These are phyloP conservation scores for Penicillium sp. DNA, from an alignment of 2,329 filamentous ascomycete genomes.

Conservation along the genomic window DNA sequence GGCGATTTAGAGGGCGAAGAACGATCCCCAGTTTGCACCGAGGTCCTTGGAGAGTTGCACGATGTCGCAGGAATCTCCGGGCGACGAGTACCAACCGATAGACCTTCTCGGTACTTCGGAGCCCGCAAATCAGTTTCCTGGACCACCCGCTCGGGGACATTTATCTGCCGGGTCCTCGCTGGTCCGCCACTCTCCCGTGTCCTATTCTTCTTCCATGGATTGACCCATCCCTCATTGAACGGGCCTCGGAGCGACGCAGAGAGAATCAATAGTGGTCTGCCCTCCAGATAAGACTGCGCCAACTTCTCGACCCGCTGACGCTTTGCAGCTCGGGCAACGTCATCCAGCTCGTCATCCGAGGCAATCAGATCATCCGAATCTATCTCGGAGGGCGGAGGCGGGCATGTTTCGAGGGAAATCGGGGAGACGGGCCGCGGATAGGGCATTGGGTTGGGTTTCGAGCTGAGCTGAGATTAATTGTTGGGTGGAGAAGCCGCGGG, in stretches of 20 bases:
- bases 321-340: constrained; percentile 29
- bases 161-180: not conserved
- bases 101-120: constrained; percentile 15
- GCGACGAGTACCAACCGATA: not conserved
- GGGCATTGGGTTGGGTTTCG: constrained; percentile 24
- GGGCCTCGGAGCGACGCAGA: constrained; percentile 41
- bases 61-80: not conserved
- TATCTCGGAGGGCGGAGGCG: constrained; percentile 19
- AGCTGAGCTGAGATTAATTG: not conserved
- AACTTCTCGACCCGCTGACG: constrained; percentile 37
- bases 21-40: not conserved
- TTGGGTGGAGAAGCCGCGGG: constrained; percentile 12
- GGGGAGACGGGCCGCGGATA: constrained; percentile 27
- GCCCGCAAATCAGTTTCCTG: constrained; percentile 24
- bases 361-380: constrained; percentile 24
- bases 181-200: not conserved
- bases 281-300: constrained; percentile 36
- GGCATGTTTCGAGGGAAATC: constrained; percentile 30
- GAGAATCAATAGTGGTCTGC: constrained; percentile 38
- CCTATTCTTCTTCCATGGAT: constrained; percentile 38
- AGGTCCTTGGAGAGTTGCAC: not conserved
- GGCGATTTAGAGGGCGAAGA: not conserved
- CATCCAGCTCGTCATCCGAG: constrained; percentile 36
- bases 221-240: constrained; percentile 38
- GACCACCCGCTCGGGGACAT: constrained; percentile 16